phyloP scores from a whole-genome alignment of 257 asterid genomes.

The Solanum bukasovii region DNA sequence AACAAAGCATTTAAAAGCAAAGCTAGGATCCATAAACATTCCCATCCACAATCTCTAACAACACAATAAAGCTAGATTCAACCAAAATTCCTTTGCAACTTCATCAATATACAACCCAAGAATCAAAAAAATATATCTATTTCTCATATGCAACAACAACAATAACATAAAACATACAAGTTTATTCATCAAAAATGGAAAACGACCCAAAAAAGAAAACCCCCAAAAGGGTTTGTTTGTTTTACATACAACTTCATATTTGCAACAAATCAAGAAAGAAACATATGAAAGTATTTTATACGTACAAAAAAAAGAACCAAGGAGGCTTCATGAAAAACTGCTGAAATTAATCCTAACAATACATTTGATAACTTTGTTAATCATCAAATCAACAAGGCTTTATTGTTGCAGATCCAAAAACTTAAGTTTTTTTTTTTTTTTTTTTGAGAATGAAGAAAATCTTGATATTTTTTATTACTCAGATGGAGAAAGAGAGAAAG shows the following conservation, averaged over 20 bases:
- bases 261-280: neutral
- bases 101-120: neutral
- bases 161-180: neutral
- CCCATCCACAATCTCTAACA: neutral
- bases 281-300: neutral
- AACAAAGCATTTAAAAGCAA: neutral
- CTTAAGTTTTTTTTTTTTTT: neutral
- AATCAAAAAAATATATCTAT: neutral
- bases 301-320: constrained; percentile 27
- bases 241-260: neutral
- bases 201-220: neutral
- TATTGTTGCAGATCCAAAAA: constrained; percentile 16
- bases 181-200: neutral
- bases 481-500: constrained; percentile 9
- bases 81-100: neutral
- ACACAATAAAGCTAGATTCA: neutral
- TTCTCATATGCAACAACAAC: neutral
- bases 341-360: neutral
- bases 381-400: neutral
- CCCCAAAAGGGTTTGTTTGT: neutral
- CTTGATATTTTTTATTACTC: neutral
- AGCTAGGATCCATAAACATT: neutral
- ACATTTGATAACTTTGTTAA: neutral
- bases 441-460: neutral
- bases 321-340: constrained; percentile 41